phyloP scores from a whole-genome alignment of 2,329 filamentous ascomycete genomes.

The Paramyrothecium sp. region DNA sequence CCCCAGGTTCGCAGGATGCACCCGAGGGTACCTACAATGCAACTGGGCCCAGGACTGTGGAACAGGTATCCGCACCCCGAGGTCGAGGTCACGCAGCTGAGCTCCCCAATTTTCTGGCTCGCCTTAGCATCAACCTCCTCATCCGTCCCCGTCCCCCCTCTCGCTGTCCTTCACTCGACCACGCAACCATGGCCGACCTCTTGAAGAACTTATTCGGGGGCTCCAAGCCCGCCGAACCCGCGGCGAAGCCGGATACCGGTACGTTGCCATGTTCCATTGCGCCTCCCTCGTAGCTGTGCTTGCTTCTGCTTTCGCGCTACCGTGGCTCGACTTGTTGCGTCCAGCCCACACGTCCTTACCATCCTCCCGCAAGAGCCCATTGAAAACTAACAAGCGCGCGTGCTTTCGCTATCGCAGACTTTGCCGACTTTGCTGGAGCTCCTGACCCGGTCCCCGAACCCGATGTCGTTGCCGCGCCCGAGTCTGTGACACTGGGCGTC shows the following conservation, averaged over 20 bases:
- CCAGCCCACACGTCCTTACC: too few species aligned
- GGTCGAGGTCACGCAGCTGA: neutral
- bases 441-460: conserved; percentile 62
- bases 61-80: neutral
- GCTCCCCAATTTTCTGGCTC: conserved; percentile 21
- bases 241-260: conserved; percentile 63
- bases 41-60: neutral
- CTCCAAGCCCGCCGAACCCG: conserved; percentile 51
- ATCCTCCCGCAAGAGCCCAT: too few species aligned
- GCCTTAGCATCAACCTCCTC: conserved; percentile 11
- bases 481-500: conserved; percentile 44
- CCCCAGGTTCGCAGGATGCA: conserved; percentile 16
- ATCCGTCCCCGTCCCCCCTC: conserved; percentile 5
- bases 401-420: conserved; percentile 56
- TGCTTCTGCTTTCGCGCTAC: neutral
- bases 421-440: conserved; percentile 86
- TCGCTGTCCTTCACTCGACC: conserved; percentile 17
- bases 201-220: conserved; percentile 70
- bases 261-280: conserved; percentile 27
- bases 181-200: conserved; percentile 51
- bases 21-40: neutral
- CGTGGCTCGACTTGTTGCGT: too few species aligned
- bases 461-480: conserved; percentile 45
- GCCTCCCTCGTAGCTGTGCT: neutral
- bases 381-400: too few species aligned